Percentiles rank a stretch among this genome's conserved stretches.
phyloP scores from a whole-genome alignment of 371 early-diverging fungal genomes.

The Mortierella sp. region DNA sequence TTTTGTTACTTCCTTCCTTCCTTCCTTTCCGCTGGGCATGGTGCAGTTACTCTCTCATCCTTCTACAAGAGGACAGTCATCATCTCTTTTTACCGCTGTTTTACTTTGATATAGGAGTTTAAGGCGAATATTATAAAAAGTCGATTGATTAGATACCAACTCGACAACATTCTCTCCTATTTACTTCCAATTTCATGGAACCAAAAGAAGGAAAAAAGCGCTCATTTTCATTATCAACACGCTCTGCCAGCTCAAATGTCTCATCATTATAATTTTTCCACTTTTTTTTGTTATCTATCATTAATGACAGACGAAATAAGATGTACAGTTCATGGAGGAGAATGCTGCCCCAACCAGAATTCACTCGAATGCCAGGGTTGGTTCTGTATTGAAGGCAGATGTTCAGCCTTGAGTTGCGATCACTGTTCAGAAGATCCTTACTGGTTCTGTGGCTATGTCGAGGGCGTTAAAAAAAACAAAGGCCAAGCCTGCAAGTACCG shows the following conservation, averaged over 20 bases:
- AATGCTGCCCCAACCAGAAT: slow-evolving; percentile 36
- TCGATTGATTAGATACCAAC: not conserved
- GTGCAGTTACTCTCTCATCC: not conserved
- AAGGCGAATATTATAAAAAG: not conserved
- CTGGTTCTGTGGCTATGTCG: slow-evolving; percentile 55
- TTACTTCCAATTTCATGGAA: not conserved
- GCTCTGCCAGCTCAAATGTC: not conserved
- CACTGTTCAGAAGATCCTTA: slow-evolving; percentile 31
- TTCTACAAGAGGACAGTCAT: not conserved
- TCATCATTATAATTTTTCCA: slow-evolving; percentile 4
- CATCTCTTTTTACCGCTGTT: not conserved
- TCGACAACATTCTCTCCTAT: not conserved
- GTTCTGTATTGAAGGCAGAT: slow-evolving; percentile 38
- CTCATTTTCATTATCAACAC: not conserved
- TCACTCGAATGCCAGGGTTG: slow-evolving; percentile 55
- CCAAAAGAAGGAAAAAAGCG: not conserved
- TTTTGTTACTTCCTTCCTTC: too few relatives aligned
- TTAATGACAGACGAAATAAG: slow-evolving; percentile 11
- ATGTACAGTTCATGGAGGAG: slow-evolving; percentile 39
- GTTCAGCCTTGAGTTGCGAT: slow-evolving; percentile 36
- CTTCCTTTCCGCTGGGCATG: not conserved
- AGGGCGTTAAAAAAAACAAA: slow-evolving; percentile 34
- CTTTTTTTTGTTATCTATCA: not conserved
- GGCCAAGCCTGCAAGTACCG: slow-evolving; percentile 46
- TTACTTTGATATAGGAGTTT: not conserved